Conservation (phyloP, 306 rosid genomes). For the Crotalaria pallida region DNA sequence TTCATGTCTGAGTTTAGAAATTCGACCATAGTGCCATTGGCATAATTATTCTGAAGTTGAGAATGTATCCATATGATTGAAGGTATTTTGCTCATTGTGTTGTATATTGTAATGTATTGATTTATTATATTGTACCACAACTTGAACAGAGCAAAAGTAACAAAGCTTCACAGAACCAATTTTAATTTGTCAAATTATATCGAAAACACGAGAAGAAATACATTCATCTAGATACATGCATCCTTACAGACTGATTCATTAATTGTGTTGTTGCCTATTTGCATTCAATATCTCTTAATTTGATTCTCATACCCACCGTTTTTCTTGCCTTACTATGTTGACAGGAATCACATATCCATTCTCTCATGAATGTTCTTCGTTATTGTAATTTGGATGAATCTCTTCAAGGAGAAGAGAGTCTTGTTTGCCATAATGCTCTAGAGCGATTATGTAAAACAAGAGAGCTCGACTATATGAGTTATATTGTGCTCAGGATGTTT, state of each 20-base stretch:
- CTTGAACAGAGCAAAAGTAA: background rate
- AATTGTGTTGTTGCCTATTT: background rate
- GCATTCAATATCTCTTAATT: background rate
- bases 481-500: conserved; percentile 86
- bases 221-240: conserved; percentile 7
- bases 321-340: conserved; percentile 14
- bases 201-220: background rate
- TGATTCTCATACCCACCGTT: background rate
- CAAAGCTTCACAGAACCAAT: background rate
- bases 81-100: background rate
- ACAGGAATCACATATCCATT: conserved; percentile 97
- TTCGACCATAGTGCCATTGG: background rate
- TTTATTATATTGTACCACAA: background rate
- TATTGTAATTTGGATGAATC: conserved; percentile 96
- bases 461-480: conserved; percentile 98
- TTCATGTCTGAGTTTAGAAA: conserved; percentile 2
- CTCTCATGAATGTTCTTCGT: conserved; percentile 94
- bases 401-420: conserved; percentile 84
- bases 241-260: background rate
- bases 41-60: background rate
- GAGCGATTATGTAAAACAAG: conserved; percentile 67
- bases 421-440: conserved; percentile 53
- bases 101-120: conserved; percentile 4
- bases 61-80: background rate
- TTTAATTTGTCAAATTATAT: conserved; percentile 10